Evolutionary conservation across 2,329 filamentous ascomycete genomes (phyloP).

Genomic region (Sphaceloma murrayae): DNA sequence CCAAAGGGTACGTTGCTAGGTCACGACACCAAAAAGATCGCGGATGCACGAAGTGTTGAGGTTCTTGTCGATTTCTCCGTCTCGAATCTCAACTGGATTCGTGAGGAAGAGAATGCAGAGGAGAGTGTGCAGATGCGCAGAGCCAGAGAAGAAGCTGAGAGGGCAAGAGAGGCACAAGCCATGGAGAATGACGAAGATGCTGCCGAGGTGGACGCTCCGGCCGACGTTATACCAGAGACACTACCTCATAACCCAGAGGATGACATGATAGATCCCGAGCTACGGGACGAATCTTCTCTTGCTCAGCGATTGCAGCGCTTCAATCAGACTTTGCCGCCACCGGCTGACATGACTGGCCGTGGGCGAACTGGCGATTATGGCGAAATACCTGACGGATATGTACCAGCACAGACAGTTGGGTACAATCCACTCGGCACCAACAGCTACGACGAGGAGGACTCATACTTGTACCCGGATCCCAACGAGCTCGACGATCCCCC

Average conservation of each 20-base stretch:
- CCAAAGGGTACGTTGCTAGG: conserved; percentile 82
- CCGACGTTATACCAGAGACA: conserved; percentile 30
- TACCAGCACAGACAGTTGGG: conserved; percentile 24
- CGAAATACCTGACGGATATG: conserved; percentile 25
- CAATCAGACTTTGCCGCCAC: conserved; percentile 24
- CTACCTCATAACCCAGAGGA: conserved; percentile 25
- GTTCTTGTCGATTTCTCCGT: conserved; percentile 81
- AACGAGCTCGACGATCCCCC: conserved; percentile 20
- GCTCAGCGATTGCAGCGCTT: conserved; percentile 25
- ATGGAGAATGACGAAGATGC: conserved; percentile 39
- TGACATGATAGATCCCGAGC: conserved; percentile 19
- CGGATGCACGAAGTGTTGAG: conserved; percentile 84
- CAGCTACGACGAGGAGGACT: conserved; percentile 22
- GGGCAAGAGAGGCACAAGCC: conserved; percentile 39
- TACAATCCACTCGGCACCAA: conserved; percentile 19
- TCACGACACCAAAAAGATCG: conserved; percentile 81
- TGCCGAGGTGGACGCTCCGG: conserved; percentile 24
- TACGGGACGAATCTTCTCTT: conserved; percentile 24
- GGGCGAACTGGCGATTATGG: conserved; percentile 19
- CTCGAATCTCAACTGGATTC: conserved; percentile 79
- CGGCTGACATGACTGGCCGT: conserved; percentile 25
- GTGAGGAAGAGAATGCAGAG: conserved; percentile 40
- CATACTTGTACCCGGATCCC: conserved; percentile 23
- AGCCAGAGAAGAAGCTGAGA: conserved; percentile 46
- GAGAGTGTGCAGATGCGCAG: conserved; percentile 32